Base-by-base conservation (phyloP, 495 filamentous ascomycete genomes). In the Aspergillus diversus region DNA sequence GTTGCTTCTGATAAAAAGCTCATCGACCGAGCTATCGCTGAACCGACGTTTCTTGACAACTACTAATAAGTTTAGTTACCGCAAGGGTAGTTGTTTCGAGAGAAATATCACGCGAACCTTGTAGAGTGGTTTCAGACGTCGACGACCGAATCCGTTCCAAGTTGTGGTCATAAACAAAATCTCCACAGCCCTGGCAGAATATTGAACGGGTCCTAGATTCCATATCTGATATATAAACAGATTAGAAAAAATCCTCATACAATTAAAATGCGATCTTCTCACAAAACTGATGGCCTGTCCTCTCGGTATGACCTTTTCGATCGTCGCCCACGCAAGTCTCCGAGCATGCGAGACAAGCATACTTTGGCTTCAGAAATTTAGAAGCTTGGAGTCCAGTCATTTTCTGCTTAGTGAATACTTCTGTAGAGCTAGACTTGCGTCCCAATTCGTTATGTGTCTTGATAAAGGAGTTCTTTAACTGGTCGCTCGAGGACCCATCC, bases 121-220 rank as follows among this genome's bases (percentile, higher is more conserved):
- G 11, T 9, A 67, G 47, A 32, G 72, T 62, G 35, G 64, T 68
- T 55, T 74, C 70, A 37, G 66, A 59, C 8, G 69, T 48, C 11
- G 77, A 73, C 2, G 71, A 76, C 33, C 77, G 70, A 16, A 91
- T 80, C 34, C 89, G 84, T 67, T 97, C 93, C 32, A 96, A 78
- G 7, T 87, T 88, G 50, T 91, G 89, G 67, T 97, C 93, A 78
- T 92, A 96, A 48, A 97, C 87, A 63, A 95, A 89, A 71, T 97
- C 93, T 43, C 85, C 82, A 68, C 93, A 97, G 62, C 86, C 81
- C 66, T 94, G 90, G 76, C 93, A 97, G 69, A 88, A 96, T 4
- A 97, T 69, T 52, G 84, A 82, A 6, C 91, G 92, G 63, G 80
- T 87, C 59, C 89, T 81, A 4, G 92, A 94, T 66, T 97, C 93